Conservation (phyloP, 805 yeast genomes). For the Saccharomycopsis amapae region DNA sequence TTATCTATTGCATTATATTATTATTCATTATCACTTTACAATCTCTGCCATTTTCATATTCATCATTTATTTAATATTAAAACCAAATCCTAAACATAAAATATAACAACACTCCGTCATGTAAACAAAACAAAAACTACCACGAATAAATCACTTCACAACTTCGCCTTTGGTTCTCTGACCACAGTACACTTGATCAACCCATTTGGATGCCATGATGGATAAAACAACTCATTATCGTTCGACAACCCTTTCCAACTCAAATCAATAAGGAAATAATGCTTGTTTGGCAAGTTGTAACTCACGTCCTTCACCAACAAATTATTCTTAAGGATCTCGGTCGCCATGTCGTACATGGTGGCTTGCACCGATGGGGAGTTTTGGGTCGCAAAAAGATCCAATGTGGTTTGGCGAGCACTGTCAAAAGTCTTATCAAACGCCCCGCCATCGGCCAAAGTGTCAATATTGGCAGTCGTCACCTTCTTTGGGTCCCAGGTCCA, state of each 20-base stretch:
- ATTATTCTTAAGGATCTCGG: conserved; percentile 55
- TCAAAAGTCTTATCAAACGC: conserved; percentile 63
- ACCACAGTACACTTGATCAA: conserved; percentile 82
- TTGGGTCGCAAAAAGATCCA: conserved; percentile 74
- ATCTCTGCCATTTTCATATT: no score
- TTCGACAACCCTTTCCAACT: conserved; percentile 65
- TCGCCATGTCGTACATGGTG: conserved; percentile 90
- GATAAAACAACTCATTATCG: conserved; percentile 81
- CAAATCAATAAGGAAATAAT: conserved; percentile 74
- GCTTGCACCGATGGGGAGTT: conserved; percentile 94
- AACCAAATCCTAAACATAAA: no score
- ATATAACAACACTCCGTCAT: no score
- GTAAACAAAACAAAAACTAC: no score
- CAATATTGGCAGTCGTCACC: conserved; percentile 42
- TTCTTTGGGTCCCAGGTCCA: conserved; percentile 58
- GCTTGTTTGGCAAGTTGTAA: conserved; percentile 85
- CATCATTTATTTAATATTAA: no score
- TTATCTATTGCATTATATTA: no score
- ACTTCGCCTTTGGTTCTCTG: conserved; percentile 53
- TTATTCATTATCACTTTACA: no score
- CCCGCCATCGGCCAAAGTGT: conserved; percentile 33
- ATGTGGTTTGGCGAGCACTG: conserved; percentile 60
- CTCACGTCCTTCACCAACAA: conserved; percentile 56
- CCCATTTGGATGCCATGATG: conserved; percentile 90
- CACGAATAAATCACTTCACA: conserved; percentile 34